Percentiles rank a stretch among this genome's conserved stretches.
Conservation (phyloP, 2,329 filamentous ascomycete genomes). For the Penicillium janthinellum region DNA sequence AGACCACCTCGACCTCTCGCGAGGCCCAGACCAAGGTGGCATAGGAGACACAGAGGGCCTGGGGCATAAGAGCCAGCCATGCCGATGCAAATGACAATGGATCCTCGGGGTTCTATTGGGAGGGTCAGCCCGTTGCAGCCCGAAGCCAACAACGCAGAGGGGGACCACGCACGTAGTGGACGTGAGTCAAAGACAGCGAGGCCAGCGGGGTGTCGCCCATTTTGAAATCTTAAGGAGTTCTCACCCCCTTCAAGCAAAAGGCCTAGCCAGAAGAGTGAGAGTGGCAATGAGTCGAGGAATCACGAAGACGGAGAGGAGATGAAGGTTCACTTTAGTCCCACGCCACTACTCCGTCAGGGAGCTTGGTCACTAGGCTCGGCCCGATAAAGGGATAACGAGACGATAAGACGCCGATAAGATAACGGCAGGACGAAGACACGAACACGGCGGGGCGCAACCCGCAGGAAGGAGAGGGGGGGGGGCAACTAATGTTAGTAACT, state of each 20-base stretch:
- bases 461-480: neutral
- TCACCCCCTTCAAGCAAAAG: neutral
- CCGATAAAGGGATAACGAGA: neutral
- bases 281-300: neutral
- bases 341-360: neutral
- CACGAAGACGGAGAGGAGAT: neutral
- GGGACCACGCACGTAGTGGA: constrained; percentile 77
- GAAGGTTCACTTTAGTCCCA: neutral
- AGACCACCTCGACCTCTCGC: constrained; percentile 81
- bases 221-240: constrained; percentile 3
- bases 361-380: neutral
- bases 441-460: neutral
- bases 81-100: constrained; percentile 83
- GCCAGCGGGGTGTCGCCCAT: constrained; percentile 63
- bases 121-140: neutral
- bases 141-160: neutral
- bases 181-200: constrained; percentile 91
- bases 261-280: neutral
- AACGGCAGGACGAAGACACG: neutral
- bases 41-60: constrained; percentile 88
- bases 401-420: neutral
- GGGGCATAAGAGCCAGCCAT: constrained; percentile 90
- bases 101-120: constrained; percentile 75
- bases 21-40: constrained; percentile 87
- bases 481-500: neutral